phyloP scores from a whole-genome alignment of 1,284 basidiomycete species.

The Microstroma glucosiphilum region DNA sequence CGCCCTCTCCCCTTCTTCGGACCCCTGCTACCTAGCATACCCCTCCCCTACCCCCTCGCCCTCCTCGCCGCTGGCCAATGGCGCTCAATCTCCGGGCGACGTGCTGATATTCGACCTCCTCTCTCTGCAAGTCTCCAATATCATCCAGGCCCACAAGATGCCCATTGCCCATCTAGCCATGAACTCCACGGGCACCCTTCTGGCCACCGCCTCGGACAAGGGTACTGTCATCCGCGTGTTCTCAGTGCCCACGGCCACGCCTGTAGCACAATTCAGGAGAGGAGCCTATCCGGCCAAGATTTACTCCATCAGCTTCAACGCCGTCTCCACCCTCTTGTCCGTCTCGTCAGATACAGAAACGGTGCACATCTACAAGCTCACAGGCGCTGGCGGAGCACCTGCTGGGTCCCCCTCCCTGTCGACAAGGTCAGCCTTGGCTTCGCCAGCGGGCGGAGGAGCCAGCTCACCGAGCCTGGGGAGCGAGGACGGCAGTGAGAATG shows the following conservation, averaged over 20 bases:
- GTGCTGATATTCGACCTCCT: conserved; percentile 71
- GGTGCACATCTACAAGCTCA: conserved; percentile 91
- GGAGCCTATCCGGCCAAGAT: conserved; percentile 81
- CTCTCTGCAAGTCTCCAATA: conserved; percentile 81
- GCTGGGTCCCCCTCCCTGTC: conserved; percentile 9
- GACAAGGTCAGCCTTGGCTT: neutral
- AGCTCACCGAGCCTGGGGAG: conserved; percentile 14
- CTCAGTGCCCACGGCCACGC: conserved; percentile 81
- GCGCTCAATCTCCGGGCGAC: conserved; percentile 51
- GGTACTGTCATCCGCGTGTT: conserved; percentile 96
- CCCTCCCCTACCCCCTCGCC: conserved; percentile 86
- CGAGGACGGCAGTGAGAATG: conserved; percentile 16
- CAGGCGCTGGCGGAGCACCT: conserved; percentile 11
- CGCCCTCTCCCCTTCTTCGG: conserved; percentile 89
- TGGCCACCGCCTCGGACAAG: conserved; percentile 90
- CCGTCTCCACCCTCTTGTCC: conserved; percentile 72
- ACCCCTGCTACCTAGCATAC: conserved; percentile 89
- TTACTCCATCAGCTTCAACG: conserved; percentile 86
- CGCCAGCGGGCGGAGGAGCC: neutral
- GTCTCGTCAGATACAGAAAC: conserved; percentile 90
- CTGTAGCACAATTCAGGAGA: conserved; percentile 86
- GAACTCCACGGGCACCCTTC: conserved; percentile 78
- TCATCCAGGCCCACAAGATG: conserved; percentile 93
- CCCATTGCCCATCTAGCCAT: conserved; percentile 81
- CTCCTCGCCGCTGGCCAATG: conserved; percentile 57